Evolutionary conservation across 73 alveolate genomes (phyloP).

Genomic region (Diophrys sp.): DNA sequence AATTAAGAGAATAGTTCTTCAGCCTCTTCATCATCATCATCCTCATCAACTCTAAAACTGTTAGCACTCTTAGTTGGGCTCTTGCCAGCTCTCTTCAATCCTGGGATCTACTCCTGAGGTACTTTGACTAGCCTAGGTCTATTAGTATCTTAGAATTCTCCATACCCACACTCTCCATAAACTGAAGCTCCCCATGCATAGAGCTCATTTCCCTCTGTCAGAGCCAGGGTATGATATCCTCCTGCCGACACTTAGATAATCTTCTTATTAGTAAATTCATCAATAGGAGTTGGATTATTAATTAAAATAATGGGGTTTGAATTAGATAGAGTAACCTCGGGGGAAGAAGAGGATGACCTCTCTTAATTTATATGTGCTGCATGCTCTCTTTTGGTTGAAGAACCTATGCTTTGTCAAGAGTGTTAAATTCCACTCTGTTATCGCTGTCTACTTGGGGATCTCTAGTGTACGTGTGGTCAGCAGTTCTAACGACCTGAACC

Average conservation of each 20-base stretch:
- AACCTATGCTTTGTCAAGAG: too few species aligned
- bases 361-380: slow-evolving; percentile 91
- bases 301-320: too few species aligned
- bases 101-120: slow-evolving; percentile 84
- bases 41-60: slow-evolving; percentile 70
- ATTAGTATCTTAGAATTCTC: slow-evolving; percentile 61
- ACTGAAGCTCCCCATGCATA: slow-evolving; percentile 93
- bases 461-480: too few species aligned
- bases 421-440: too few species aligned
- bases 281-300: not conserved
- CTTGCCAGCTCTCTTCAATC: slow-evolving; percentile 81
- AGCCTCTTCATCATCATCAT: slow-evolving; percentile 77
- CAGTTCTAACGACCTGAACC: too few species aligned
- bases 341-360: slow-evolving; percentile 74
- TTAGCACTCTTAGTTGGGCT: slow-evolving; percentile 86
- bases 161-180: slow-evolving; percentile 97
- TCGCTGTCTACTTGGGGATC: too few species aligned
- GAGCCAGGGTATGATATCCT: slow-evolving; percentile 93
- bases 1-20: slow-evolving; percentile 92
- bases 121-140: slow-evolving; percentile 62
- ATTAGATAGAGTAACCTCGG: too few species aligned
- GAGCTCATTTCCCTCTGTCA: slow-evolving; percentile 82
- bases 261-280: slow-evolving; percentile 53
- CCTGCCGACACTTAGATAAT: slow-evolving; percentile 87
- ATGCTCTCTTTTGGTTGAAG: slow-evolving; percentile 92